Conservation (phyloP, 2,329 filamentous ascomycete genomes). For the Aspergillus sp. region DNA sequence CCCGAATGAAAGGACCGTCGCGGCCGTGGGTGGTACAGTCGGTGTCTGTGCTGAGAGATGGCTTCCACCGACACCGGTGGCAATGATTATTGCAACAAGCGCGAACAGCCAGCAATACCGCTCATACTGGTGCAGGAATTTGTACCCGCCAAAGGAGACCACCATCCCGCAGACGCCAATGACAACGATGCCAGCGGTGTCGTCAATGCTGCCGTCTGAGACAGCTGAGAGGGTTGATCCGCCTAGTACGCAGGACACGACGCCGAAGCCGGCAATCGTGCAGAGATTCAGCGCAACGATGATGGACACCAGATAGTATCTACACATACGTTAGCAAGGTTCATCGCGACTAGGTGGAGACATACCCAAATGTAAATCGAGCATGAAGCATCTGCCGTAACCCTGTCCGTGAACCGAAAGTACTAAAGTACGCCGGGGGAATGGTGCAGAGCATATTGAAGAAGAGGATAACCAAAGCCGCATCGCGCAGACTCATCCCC, state of each 20-base stretch:
- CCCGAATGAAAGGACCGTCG: constrained; percentile 8
- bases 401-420: constrained; percentile 7
- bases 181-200: constrained; percentile 10
- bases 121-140: constrained; percentile 12
- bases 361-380: constrained; percentile 9
- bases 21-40: constrained; percentile 1
- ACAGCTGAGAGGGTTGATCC: constrained; percentile 6
- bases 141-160: constrained; percentile 11
- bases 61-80: constrained; percentile 8
- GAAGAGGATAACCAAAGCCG: constrained; percentile 12
- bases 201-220: constrained; percentile 8
- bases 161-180: constrained; percentile 12
- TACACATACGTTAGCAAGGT: background rate
- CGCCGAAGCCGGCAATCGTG: constrained; percentile 10
- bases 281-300: constrained; percentile 10
- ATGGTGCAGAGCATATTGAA: constrained; percentile 10
- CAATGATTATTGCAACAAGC: constrained; percentile 6
- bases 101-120: constrained; percentile 12
- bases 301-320: constrained; percentile 4
- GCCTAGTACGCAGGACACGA: constrained; percentile 3
- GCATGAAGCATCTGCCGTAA: constrained; percentile 11
- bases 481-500: constrained; percentile 7
- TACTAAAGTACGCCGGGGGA: constrained; percentile 10
- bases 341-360: no score
- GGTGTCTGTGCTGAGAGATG: background rate